Evolutionary conservation across 2,329 filamentous ascomycete species (phyloP), one percentile per base, ranked within the genome.

Genomic region (Claviceps sorghi): DNA sequence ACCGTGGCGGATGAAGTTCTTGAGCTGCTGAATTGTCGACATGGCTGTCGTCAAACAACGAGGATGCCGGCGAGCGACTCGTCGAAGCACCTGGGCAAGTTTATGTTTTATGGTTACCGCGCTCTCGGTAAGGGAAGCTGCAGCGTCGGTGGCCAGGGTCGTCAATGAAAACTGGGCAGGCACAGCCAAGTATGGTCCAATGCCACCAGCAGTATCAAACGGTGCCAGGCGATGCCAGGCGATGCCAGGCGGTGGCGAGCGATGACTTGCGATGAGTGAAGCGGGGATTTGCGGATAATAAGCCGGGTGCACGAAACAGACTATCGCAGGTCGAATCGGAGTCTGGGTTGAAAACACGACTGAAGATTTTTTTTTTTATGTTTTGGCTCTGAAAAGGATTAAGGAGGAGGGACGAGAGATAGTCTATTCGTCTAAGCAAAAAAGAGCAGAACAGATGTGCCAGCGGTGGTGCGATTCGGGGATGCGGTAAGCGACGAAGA

Each of bases 1-100:
- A 82, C 79, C 91, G 76, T 96, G 91, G 59, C 91, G 87, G 71
- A 97, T 93, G 71, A 97, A 94, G 71, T 96, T 96, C 73, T 97
- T 96, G 62, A 96, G 80, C 67, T 93, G 93, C 74, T 96, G 91
- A 73, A 96, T 95, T 59, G 79, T 81, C 63, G 79, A 82, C 79
- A 82, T 82, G 61, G 55, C 61, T 60, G 51, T 55, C 42, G 49
- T 56, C 49, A 41, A 52, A 50, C 15, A 51, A 49, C 51, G 9
- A 29, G 10, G 22, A 51, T 54, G 58, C 55, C 55, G 53, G 52
- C 52, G 46, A 56, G 58, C 59, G 58, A 58, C 41, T 44, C 19
- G 49, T 38, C 49, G 29, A 42, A 50, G 19, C 41, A 50, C 41
- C 30, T 44, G 29, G 13, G 30, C 29, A 26, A n/a, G n/a, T 45